Evolutionary conservation across 129 eudicot species (phyloP).

Genomic region (Flaveria sonorensis): DNA sequence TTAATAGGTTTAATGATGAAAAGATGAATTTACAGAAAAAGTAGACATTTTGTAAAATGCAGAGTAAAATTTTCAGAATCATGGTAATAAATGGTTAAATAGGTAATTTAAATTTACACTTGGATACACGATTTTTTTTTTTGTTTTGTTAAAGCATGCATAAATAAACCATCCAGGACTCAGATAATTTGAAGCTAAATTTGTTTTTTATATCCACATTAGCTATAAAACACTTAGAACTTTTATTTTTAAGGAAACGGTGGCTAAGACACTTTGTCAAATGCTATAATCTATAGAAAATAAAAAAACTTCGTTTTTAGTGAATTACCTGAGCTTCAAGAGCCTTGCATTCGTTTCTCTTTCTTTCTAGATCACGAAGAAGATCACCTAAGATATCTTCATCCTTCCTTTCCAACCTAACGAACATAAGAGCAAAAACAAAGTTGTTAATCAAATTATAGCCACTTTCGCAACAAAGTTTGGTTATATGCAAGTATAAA

Average conservation of each 20-base stretch:
- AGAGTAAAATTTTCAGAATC: not conserved
- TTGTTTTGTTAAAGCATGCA: not conserved
- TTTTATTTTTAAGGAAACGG: too few relatives aligned
- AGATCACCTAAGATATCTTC: constrained; percentile 49
- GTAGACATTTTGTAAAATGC: not conserved
- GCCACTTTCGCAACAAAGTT: constrained; percentile 5
- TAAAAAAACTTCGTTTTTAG: not conserved
- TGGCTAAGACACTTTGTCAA: not conserved
- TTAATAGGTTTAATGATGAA: not conserved
- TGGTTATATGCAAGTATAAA: constrained; percentile 5
- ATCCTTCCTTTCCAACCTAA: constrained; percentile 59
- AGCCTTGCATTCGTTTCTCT: constrained; percentile 50
- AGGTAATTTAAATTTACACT: not conserved
- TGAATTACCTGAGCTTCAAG: constrained; percentile 72
- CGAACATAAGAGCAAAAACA: not conserved
- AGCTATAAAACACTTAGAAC: too few relatives aligned
- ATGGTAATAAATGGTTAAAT: not conserved
- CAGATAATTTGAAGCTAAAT: not conserved
- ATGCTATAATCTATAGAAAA: not conserved
- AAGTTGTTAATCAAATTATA: not conserved
- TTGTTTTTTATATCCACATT: not conserved
- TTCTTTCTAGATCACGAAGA: constrained; percentile 49
- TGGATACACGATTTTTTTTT: not conserved
- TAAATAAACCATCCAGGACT: not conserved
- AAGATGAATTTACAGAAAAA: not conserved